Conservation (phyloP, 2,329 filamentous ascomycete genomes). For the Sporothrix mexicana region DNA sequence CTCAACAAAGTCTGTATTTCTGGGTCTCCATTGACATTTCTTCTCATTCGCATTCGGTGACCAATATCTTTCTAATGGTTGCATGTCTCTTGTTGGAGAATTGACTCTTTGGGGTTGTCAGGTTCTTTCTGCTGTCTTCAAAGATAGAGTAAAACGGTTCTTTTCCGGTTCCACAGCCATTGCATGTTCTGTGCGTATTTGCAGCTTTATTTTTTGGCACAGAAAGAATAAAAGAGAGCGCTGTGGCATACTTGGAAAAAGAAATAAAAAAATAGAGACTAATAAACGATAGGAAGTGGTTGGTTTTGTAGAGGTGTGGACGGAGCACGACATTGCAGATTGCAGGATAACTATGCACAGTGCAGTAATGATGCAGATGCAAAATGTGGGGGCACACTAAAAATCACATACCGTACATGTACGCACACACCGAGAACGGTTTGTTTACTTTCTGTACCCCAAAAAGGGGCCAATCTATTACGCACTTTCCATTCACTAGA, state of each 20-base stretch:
- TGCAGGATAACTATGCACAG: not conserved
- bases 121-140: not conserved
- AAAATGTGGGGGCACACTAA: not conserved
- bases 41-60: not conserved
- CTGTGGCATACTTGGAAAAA: not conserved
- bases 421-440: not conserved
- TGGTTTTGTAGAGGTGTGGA: not conserved
- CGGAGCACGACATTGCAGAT: conserved; percentile 14
- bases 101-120: not conserved
- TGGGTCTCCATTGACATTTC: not conserved
- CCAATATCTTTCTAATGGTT: not conserved
- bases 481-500: not conserved
- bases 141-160: not conserved
- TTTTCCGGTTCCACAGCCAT: not conserved
- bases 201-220: too few relatives aligned
- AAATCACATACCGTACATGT: not conserved
- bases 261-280: not conserved
- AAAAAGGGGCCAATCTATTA: conserved; percentile 11
- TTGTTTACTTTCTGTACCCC: conserved; percentile 19
- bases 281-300: not conserved
- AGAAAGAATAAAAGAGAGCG: too few relatives aligned
- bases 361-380: not conserved
- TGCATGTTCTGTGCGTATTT: not conserved
- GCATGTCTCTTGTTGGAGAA: not conserved
- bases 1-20: not conserved